A percentile compares a stretch with the other conserved stretches of the same genome.
Evolutionary conservation across 2,329 filamentous ascomycete species (phyloP).

Genomic region (Didymella exigua): DNA sequence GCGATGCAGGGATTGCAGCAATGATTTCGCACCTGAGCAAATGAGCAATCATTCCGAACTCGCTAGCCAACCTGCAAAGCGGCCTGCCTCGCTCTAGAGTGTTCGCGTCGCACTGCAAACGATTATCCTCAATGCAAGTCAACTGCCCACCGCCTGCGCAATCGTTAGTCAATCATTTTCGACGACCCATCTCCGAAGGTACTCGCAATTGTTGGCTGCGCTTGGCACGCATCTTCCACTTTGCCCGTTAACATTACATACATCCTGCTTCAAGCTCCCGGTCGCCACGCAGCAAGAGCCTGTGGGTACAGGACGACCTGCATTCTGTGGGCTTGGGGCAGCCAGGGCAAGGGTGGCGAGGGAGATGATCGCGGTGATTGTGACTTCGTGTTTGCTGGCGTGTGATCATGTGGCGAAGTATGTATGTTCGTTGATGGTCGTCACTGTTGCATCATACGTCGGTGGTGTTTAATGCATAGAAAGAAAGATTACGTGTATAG

Average conservation of each 20-base stretch:
- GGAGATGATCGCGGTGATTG: slow-evolving; percentile 25
- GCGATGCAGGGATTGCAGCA: no score
- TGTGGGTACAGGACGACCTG: slow-evolving; percentile 30
- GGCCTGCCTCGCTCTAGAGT: slow-evolving; percentile 33
- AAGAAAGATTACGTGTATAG: not conserved
- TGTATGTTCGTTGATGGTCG: not conserved
- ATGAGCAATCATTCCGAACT: not conserved
- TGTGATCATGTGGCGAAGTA: not conserved
- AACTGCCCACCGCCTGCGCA: slow-evolving; percentile 31
- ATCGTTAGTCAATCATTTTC: not conserved
- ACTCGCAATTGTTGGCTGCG: slow-evolving; percentile 32
- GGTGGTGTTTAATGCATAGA: not conserved
- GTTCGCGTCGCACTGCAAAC: slow-evolving; percentile 32
- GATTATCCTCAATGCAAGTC: slow-evolving; percentile 36
- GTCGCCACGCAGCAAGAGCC: slow-evolving; percentile 35
- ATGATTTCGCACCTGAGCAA: no score
- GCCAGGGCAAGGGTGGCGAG: slow-evolving; percentile 29
- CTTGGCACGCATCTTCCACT: slow-evolving; percentile 37
- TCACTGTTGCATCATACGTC: not conserved
- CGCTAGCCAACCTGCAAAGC: slow-evolving; percentile 18
- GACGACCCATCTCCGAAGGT: no score
- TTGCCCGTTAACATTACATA: slow-evolving; percentile 37
- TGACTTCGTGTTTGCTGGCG: slow-evolving; percentile 30
- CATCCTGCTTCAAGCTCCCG: slow-evolving; percentile 40
- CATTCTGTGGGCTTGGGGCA: slow-evolving; percentile 29